Base-by-base conservation (phyloP, 2,329 filamentous ascomycete genomes). In the Diaporthe citrichinensis region DNA sequence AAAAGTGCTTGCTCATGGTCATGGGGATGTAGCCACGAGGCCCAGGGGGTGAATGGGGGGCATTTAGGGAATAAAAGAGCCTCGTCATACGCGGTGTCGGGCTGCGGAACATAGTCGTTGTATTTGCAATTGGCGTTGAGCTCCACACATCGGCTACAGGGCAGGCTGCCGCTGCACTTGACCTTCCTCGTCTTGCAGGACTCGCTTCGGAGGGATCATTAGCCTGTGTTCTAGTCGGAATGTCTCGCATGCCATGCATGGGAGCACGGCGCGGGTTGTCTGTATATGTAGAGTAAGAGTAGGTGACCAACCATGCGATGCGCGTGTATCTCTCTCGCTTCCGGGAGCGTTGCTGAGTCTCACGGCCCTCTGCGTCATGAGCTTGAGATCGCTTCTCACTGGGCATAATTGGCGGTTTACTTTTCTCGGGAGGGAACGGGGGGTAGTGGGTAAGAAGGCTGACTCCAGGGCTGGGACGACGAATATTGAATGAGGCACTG, bases 51-150 rank as follows among this genome's bases (percentile, higher is more conserved):
- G 3, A 34, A 14, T 1, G 7, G 10, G 17, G 17, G 12, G 25
- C n/a, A 8, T 55, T 8, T 20, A 25, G 17, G n/a, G 17, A 23
- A 62, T 25, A 55, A 14, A 14, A 39, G 34, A 44, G n/a, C n/a
- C n/a, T 62, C 36, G 41, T 65, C 61, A 41, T 65, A 65, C 61
- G 61, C 41, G 61, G 41, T 49, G 6, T 65, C 61, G 44, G 61
- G 61, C 41, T 65, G 61, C 9, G 61, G 61, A 8, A 65, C 61
- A 49, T 65, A 65, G 41, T 65, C 61, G 28, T 65, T 65, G 25
- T 65, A 65, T 65, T 49, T 65, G 61, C 61, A 65, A 34, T 65
- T 65, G 61, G 61, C 61, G 61, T 65, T 65, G 25, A 65, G 61
- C 61, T 65, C 61, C 41, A 65, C 61, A 34, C 61, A 65, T 34